Evolutionary conservation across 352 stramenopile genomes (phyloP).

Genomic region (Saprolegnia diclina): DNA sequence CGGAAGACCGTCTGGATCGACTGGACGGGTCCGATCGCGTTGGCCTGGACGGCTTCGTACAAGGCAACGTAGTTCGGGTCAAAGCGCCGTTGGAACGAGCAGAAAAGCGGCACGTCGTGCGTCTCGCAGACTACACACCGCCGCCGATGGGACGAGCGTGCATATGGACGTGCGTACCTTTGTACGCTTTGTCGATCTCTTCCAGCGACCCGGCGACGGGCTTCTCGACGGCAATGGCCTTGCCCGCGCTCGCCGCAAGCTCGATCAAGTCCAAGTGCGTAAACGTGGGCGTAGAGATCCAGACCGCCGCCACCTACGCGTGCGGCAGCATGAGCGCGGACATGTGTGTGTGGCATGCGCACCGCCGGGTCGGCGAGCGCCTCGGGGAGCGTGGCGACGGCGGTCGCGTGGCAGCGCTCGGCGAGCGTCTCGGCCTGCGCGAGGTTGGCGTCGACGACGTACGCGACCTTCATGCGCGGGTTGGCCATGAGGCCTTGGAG

Average conservation of each 20-base stretch:
- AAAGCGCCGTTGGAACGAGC: conserved; percentile 89
- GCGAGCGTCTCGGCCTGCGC: conserved; percentile 20
- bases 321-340: background rate
- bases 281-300: conserved; percentile 69
- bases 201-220: conserved; percentile 48
- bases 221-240: conserved; percentile 70
- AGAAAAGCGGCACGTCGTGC: conserved; percentile 66
- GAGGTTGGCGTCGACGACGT: conserved; percentile 46
- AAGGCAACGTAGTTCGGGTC: conserved; percentile 75
- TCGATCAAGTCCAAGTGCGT: conserved; percentile 55
- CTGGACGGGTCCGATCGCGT: conserved; percentile 56
- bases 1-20: conserved; percentile 85
- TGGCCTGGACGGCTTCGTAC: conserved; percentile 32
- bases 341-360: background rate
- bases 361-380: conserved; percentile 15
- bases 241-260: conserved; percentile 28
- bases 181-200: conserved; percentile 61
- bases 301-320: conserved; percentile 46
- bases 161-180: background rate
- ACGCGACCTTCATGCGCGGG: conserved; percentile 47
- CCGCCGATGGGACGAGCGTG: background rate
- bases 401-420: conserved; percentile 13
- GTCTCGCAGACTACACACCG: conserved; percentile 33
- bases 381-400: conserved; percentile 14
- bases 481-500: conserved; percentile 50